Percentiles rank a stretch among this genome's conserved stretches.
Evolutionary conservation across 306 rosid species (phyloP).

Genomic region (Vigna angularis): DNA sequence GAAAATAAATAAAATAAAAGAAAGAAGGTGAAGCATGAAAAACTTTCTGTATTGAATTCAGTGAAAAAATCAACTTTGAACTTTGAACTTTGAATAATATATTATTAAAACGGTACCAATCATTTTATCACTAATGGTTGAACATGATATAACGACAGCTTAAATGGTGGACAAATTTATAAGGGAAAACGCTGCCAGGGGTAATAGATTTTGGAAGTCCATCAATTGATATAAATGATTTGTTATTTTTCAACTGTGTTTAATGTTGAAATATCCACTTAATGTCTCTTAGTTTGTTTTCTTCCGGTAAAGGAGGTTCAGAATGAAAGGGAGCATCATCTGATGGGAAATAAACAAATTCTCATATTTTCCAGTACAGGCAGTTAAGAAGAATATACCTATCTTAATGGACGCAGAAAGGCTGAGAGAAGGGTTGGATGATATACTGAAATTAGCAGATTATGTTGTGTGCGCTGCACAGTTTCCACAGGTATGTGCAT

Average conservation of each 20-base stretch:
- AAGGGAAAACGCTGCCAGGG: background rate
- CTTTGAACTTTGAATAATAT: background rate
- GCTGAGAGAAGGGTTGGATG: conserved; percentile 87
- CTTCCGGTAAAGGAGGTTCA: conserved; percentile 9
- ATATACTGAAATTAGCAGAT: conserved; percentile 65
- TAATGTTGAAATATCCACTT: conserved; percentile 13
- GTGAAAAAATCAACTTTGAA: background rate
- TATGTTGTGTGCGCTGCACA: conserved; percentile 74
- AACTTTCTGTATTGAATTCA: conserved; percentile 18
- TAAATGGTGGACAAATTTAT: background rate
- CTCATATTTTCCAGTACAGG: conserved; percentile 61
- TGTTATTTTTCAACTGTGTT: background rate
- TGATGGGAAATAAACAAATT: conserved; percentile 48
- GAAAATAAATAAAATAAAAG: background rate
- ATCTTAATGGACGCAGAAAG: conserved; percentile 86
- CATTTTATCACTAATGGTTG: conserved; percentile 10
- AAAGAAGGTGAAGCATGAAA: conserved; percentile 8
- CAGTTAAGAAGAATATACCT: conserved; percentile 70
- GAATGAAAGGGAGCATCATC: conserved; percentile 32
- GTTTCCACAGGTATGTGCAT: conserved; percentile 83
- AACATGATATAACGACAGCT: background rate
- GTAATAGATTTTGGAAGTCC: background rate
- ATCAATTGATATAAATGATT: background rate
- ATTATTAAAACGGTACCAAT: conserved; percentile 1
- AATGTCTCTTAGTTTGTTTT: conserved; percentile 26